These are phyloP conservation scores for Russula compacta DNA, from an alignment of 768 basidiomycete species.

Conservation along the genomic window DNA sequence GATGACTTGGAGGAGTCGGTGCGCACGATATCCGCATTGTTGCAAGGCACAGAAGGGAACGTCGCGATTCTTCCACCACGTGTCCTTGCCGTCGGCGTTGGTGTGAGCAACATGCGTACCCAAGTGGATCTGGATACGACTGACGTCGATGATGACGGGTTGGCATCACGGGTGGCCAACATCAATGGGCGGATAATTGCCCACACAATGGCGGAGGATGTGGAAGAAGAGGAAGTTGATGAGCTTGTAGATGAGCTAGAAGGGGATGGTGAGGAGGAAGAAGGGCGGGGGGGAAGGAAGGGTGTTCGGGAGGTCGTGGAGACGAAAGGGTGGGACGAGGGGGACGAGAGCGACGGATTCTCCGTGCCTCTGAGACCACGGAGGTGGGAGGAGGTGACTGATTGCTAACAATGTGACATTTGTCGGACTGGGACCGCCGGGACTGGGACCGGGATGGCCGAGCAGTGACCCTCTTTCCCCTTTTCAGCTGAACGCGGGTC, in stretches of 20 bases:
- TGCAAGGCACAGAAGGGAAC: conserved; percentile 37
- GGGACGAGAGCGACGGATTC: conserved; percentile 55
- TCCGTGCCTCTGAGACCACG: conserved; percentile 63
- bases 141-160: conserved; percentile 8
- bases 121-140: conserved; percentile 4
- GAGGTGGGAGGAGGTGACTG: conserved; percentile 46
- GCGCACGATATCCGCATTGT: conserved; percentile 62
- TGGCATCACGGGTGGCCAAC: conserved; percentile 62
- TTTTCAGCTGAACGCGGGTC: background rate
- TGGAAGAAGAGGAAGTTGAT: conserved; percentile 33
- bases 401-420: conserved; percentile 44
- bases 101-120: conserved; percentile 10
- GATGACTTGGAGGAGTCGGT: conserved; percentile 67
- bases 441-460: background rate
- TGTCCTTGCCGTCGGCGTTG: background rate
- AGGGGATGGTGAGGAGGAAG: conserved; percentile 26
- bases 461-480: no score
- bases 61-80: conserved; percentile 10
- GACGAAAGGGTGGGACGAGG: conserved; percentile 35
- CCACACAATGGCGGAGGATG: conserved; percentile 60
- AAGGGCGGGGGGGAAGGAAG: conserved; percentile 9
- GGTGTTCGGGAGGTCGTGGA: background rate
- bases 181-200: conserved; percentile 71
- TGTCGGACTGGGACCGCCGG: conserved; percentile 1
- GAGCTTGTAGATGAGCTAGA: conserved; percentile 27